These are phyloP conservation scores for Septoria petroselini DNA, from an alignment of 2,329 filamentous ascomycete genomes.

Conservation along the genomic window DNA sequence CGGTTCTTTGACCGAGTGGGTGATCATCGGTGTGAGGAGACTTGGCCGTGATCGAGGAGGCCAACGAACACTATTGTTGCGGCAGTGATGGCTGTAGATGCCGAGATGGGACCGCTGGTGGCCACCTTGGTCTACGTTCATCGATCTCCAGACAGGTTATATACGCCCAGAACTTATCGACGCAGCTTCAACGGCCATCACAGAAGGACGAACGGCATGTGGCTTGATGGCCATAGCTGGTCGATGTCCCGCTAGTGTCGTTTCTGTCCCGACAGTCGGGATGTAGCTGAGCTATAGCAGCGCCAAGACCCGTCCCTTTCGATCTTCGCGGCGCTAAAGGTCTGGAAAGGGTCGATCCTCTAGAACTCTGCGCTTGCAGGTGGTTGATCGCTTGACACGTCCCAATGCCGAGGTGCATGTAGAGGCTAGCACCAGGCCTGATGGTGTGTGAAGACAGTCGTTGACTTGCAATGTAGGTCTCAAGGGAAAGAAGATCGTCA, in stretches of 20 bases:
- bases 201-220: slow-evolving; percentile 48
- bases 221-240: too few species aligned
- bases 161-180: slow-evolving; percentile 44
- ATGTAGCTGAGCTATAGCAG: slow-evolving; percentile 9
- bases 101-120: slow-evolving; percentile 48
- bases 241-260: too few species aligned
- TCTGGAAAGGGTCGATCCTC: slow-evolving; percentile 17
- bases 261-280: slow-evolving; percentile 8
- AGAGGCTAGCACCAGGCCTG: slow-evolving; percentile 8
- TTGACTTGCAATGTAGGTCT: too few species aligned
- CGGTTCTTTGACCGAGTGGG: too few species aligned
- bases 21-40: too few species aligned
- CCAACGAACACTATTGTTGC: slow-evolving; percentile 46
- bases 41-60: slow-evolving; percentile 41
- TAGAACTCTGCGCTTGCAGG: slow-evolving; percentile 6
- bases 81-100: slow-evolving; percentile 49
- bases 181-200: slow-evolving; percentile 41
- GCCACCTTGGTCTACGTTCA: too few species aligned
- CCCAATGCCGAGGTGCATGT: slow-evolving; percentile 14
- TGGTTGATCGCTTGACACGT: slow-evolving; percentile 20
- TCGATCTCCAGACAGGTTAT: slow-evolving; percentile 41
- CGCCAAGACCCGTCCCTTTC: slow-evolving; percentile 19
- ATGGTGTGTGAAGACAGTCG: slow-evolving; percentile 5
- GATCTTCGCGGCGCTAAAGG: slow-evolving; percentile 9
- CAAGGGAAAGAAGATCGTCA: slow-evolving; percentile 23